Base-by-base conservation (phyloP, 371 early-diverging fungal species). In the Apophysomyces variabilis region DNA sequence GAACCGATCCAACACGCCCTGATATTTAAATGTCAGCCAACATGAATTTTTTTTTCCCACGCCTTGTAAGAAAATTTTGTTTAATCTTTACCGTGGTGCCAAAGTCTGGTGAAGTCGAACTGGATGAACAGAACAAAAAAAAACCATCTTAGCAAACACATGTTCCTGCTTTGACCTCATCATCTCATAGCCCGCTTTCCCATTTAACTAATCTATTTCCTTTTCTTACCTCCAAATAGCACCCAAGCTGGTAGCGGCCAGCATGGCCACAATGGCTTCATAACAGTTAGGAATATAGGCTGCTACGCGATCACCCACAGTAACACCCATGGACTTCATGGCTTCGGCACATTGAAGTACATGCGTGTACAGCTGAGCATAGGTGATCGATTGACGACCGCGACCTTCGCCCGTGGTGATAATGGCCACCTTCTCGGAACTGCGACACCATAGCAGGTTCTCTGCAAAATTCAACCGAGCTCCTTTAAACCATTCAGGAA, bases 1-100 rank as follows among this genome's bases (percentile, higher is more conserved):
- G 71, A 99, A 97, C 59, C 99, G 85, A 67, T 99, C 96, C 35
- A 96, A 79, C 3, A 99, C 95, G 64, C 96, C 99, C 80, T 92
- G 68, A 43, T 60, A 62, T 44, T 43, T 44, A 45, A 62, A 54
- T 38, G 5, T 26, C n/a, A 7, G 56, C 50, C 60, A 44, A 26
- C 32, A 26, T 26, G 32, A 26, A 26, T 26, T 61, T 60, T 65
- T 37, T 63, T 66, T 46, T 50, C 45, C 54, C 59, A 57, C 45
- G 37, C 58, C 57, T 9, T 61, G 38, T 21, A 65, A 14, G 59
- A 69, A 69, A 44, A 26, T 26, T 26, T 26, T 26, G 32, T 26
- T 26, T 26, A 26, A 26, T 26, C 32, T 61, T 80, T 83, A 87
- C 90, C 18, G 90, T 84, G 21, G 89, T 84, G 18, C 98, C 98